Base-by-base conservation (phyloP, 768 basidiomycete species). In the Tephrocybe sp. region DNA sequence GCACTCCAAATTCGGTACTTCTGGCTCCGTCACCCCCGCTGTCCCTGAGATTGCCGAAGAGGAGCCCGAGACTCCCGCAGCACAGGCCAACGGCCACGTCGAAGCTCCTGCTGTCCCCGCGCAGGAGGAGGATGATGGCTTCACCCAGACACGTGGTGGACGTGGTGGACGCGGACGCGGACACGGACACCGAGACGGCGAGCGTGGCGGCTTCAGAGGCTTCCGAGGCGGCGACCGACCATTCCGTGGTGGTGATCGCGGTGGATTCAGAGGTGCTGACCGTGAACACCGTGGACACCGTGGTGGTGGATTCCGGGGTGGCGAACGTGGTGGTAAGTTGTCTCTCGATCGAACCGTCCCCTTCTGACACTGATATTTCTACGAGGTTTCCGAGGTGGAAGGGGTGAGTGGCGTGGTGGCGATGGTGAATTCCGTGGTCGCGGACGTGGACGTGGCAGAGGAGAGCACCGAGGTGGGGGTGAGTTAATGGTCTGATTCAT, bases 1-100 rank as follows among this genome's bases (percentile, higher is more conserved):
- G 22, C 89, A 92, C 49, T 86, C 86, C 37, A 82, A 80, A 55
- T 90, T 92, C 60, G 86, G 84, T 5, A 80, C 83, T 11, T 87
- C 89, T 32, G 86, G 83, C 6, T 78, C 84, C 24, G 80, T 75
- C n/a, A 87, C 86, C 0, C 86, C 89, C 21, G 75, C 73, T 38
- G 54, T 39, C 64, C 8, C 54, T 51, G 70, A 61, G 44, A 52
- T n/a, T n/a, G n/a, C 59, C 12, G 56, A 61, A 44, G 60, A 42
- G 39, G 56, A 58, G 24, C 47, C 55, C 1, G 58, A 66, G 44
- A 58, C 53, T 27, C 56, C 53, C 28, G 60, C 66, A 30, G 59
- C 65, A 5, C 63, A 60, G 28, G 60, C 51, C 21, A 71, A 73
- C 41, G 70, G 66, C 12, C 60, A 65, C 43, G 56, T 44, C 3